Conservation (phyloP, 257 asterid genomes). For the Forsythia suspensa region DNA sequence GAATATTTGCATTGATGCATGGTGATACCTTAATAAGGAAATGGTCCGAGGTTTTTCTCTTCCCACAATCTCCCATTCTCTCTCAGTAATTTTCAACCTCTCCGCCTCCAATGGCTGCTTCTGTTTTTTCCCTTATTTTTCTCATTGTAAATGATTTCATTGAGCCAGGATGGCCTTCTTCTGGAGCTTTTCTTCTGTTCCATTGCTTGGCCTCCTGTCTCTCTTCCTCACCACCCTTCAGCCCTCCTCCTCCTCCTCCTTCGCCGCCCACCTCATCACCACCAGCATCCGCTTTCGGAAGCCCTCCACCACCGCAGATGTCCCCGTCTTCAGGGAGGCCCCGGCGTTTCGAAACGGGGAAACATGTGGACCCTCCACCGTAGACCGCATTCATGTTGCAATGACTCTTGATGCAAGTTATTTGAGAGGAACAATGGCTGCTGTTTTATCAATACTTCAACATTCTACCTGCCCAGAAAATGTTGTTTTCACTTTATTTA, state of each 20-base stretch:
- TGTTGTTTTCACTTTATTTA: constrained; percentile 52
- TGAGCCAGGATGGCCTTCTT: constrained; percentile 70
- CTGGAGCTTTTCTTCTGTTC: constrained; percentile 38
- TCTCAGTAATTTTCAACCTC: not conserved
- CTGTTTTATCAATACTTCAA: constrained; percentile 61
- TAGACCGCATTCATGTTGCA: constrained; percentile 49
- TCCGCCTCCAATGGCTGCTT: constrained; percentile 55
- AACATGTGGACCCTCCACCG: constrained; percentile 22
- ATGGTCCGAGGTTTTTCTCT: constrained; percentile 36
- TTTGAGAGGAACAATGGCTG: constrained; percentile 73
- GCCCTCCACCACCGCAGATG: constrained; percentile 13
- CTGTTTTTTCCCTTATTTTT: constrained; percentile 22
- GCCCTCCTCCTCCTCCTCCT: not conserved
- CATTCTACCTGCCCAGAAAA: constrained; percentile 72
- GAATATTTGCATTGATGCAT: not conserved
- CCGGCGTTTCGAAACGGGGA: constrained; percentile 65
- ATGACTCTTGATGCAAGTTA: constrained; percentile 76
- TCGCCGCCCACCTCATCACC: constrained; percentile 15
- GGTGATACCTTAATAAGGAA: constrained; percentile 6
- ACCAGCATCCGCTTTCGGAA: constrained; percentile 18
- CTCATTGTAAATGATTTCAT: constrained; percentile 24
- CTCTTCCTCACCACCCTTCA: constrained; percentile 34
- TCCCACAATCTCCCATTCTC: constrained; percentile 27
- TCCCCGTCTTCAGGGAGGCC: constrained; percentile 57
- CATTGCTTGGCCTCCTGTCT: constrained; percentile 58